phyloP scores from a whole-genome alignment of 345 rosid genomes.

The Eucalyptus camaldulensis region DNA sequence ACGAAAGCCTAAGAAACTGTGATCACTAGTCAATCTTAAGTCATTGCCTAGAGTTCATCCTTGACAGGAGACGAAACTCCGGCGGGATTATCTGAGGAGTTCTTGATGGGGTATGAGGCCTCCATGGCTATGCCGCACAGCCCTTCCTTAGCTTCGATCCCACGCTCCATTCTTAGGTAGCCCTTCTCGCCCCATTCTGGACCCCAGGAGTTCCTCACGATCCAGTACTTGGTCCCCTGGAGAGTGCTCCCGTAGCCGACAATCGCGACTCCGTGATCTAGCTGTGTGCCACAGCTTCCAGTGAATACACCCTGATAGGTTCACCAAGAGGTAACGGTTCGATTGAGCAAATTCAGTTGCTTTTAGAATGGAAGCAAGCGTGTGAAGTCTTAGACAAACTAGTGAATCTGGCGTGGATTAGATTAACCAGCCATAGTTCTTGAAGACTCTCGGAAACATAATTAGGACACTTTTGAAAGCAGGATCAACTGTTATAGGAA shows the following conservation, averaged over 20 bases:
- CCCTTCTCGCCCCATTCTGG: slow-evolving; percentile 69
- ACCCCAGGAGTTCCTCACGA: slow-evolving; percentile 71
- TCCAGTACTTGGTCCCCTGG: slow-evolving; percentile 58
- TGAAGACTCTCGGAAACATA: background rate
- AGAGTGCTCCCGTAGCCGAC: slow-evolving; percentile 53
- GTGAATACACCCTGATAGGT: slow-evolving; percentile 43
- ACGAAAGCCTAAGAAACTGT: background rate
- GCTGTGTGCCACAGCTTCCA: slow-evolving; percentile 47
- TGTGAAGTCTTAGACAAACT: background rate
- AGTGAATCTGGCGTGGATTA: background rate
- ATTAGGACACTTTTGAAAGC: background rate
- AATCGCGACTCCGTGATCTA: slow-evolving; percentile 46
- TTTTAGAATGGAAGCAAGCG: background rate
- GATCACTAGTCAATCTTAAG: background rate
- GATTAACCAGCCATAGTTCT: background rate
- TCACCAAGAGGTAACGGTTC: background rate
- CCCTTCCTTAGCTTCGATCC: slow-evolving; percentile 29
- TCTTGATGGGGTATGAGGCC: slow-evolving; percentile 63
- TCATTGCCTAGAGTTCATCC: slow-evolving; percentile 26
- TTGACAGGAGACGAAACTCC: background rate
- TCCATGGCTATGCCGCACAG: slow-evolving; percentile 64
- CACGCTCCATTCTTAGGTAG: slow-evolving; percentile 47
- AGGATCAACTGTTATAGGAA: background rate
- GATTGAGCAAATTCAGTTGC: background rate
- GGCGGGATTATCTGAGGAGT: slow-evolving; percentile 11